These are phyloP conservation scores for Cercophora scortea DNA, from an alignment of 495 filamentous ascomycete genomes.

Conservation along the genomic window DNA sequence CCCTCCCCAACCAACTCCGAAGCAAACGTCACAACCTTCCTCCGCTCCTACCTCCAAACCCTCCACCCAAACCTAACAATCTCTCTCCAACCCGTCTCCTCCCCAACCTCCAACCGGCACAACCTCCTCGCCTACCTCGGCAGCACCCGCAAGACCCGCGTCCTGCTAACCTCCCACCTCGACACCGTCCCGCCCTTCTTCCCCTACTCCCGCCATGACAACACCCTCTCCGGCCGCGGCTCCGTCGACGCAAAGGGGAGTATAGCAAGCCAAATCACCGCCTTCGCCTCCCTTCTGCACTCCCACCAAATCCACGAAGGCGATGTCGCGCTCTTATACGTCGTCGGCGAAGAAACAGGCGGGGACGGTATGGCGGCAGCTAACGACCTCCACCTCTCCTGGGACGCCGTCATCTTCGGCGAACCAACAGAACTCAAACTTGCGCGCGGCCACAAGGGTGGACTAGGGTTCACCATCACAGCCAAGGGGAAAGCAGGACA, in stretches of 20 bases:
- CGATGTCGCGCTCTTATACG: constrained; percentile 69
- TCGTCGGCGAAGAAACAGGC: constrained; percentile 73
- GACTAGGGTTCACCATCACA: constrained; percentile 52
- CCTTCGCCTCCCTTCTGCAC: constrained; percentile 54
- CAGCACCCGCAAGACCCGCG: constrained; percentile 34
- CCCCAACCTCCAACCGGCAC: constrained; percentile 23
- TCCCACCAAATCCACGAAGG: background rate
- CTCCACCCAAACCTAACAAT: constrained; percentile 30
- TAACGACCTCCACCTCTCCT: constrained; percentile 1
- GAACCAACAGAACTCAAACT: constrained; percentile 83
- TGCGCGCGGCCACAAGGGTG: constrained; percentile 80
- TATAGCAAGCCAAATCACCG: constrained; percentile 71
- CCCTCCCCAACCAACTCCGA: constrained; percentile 73
- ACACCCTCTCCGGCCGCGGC: constrained; percentile 60
- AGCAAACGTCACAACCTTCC: constrained; percentile 55
- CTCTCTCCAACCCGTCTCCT: constrained; percentile 9
- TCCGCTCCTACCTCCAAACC: constrained; percentile 53
- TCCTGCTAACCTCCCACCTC: constrained; percentile 69
- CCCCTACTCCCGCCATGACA: constrained; percentile 38
- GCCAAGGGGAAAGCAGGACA: constrained; percentile 72
- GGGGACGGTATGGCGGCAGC: constrained; percentile 68
- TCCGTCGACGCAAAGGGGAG: constrained; percentile 84
- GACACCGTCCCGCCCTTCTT: constrained; percentile 67
- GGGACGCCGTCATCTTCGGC: constrained; percentile 66
- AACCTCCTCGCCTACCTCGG: constrained; percentile 77